Evolutionary conservation across 1,284 basidiomycete species (phyloP).

Genomic region (Heterobasidion annosum): DNA sequence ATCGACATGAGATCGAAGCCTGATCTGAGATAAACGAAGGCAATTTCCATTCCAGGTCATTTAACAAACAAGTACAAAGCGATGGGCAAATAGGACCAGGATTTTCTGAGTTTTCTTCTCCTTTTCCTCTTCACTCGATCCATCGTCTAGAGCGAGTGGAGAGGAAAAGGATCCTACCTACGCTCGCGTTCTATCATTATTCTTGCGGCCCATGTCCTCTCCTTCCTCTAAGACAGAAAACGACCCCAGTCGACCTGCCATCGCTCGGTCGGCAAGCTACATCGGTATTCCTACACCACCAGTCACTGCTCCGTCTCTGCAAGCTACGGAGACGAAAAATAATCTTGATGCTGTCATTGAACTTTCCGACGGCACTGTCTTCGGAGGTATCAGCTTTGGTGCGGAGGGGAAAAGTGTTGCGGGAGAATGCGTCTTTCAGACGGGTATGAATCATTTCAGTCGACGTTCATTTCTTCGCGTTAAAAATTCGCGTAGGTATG

Average conservation of each 20-base stretch:
- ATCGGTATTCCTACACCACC: conserved; percentile 40
- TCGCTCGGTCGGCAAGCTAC: conserved; percentile 38
- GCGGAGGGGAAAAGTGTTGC: conserved; percentile 86
- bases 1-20: neutral
- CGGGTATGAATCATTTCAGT: conserved; percentile 56
- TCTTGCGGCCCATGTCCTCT: conserved; percentile 2
- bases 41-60: neutral
- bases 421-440: conserved; percentile 99
- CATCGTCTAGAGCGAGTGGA: conserved; percentile 31
- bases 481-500: conserved; percentile 62
- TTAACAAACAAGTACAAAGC: conserved; percentile 8
- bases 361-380: conserved; percentile 85
- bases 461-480: conserved; percentile 2
- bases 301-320: conserved; percentile 35
- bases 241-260: conserved; percentile 29
- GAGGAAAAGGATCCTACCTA: conserved; percentile 39
- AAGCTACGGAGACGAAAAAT: conserved; percentile 8
- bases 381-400: conserved; percentile 90
- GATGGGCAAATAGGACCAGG: conserved; percentile 1
- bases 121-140: conserved; percentile 36
- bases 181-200: neutral
- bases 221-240: conserved; percentile 13
- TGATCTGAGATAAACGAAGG: neutral
- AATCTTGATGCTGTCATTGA: conserved; percentile 69
- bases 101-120: conserved; percentile 20